A percentile compares a stretch with the other conserved stretches of the same genome.
Conservation (phyloP, 352 stramenopile genomes). For the Pythium monospermum region DNA sequence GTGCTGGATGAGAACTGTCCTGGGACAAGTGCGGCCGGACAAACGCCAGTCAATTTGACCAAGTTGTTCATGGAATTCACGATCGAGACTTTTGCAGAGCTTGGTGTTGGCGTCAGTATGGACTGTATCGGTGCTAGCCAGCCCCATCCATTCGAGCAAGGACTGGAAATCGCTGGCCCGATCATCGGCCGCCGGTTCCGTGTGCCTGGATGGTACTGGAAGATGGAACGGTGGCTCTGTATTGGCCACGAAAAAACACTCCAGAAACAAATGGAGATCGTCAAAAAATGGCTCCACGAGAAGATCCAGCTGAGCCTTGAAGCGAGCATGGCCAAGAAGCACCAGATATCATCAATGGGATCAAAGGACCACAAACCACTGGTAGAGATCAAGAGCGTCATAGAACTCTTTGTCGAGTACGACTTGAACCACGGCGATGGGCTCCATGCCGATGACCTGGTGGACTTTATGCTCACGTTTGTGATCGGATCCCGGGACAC, state of each 20-base stretch:
- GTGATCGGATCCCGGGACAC: constrained; percentile 76
- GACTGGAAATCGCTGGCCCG: constrained; percentile 4
- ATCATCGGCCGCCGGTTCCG: constrained; percentile 12
- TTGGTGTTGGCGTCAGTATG: constrained; percentile 23
- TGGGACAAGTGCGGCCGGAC: neutral
- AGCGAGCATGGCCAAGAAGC: constrained; percentile 1
- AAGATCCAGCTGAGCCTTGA: too few relatives aligned
- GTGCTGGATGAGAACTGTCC: too few relatives aligned
- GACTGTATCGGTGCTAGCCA: constrained; percentile 4
- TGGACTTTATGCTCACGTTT: constrained; percentile 63
- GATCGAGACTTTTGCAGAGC: constrained; percentile 22
- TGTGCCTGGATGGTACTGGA: constrained; percentile 13
- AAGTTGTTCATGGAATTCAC: constrained; percentile 19
- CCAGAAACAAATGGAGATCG: too few relatives aligned
- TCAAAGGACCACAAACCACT: too few relatives aligned
- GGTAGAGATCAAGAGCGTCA: constrained; percentile 13
- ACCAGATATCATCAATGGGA: neutral
- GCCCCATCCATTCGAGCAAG: constrained; percentile 9
- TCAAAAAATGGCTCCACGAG: too few relatives aligned
- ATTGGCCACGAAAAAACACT: constrained; percentile 6
- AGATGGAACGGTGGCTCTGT: constrained; percentile 11
- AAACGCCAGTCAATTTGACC: constrained; percentile 11
- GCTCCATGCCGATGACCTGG: constrained; percentile 45
- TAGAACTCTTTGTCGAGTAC: constrained; percentile 16
- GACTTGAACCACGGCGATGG: constrained; percentile 15